Conservation (phyloP, 129 eudicot species). For the Flaveria sonorensis region DNA sequence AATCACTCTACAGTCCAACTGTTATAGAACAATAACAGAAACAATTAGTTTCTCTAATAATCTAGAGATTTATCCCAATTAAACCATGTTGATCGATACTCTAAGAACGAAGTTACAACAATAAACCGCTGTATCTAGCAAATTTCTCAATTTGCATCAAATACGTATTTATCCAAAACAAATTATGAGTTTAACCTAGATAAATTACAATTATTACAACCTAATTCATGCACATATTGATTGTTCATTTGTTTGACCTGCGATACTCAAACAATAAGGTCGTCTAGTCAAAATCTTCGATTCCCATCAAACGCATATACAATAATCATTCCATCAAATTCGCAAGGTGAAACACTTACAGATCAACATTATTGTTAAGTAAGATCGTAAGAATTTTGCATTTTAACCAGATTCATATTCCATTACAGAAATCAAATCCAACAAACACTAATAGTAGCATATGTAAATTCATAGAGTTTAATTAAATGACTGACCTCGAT, state of each 20-base stretch:
- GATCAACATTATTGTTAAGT: constrained; percentile 10
- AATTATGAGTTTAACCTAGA: not conserved
- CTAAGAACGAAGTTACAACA: not conserved
- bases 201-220: not conserved
- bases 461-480: constrained; percentile 6
- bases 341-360: not conserved
- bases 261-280: not conserved
- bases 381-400: not conserved
- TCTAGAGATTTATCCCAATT: constrained; percentile 16
- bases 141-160: constrained; percentile 6
- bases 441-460: constrained; percentile 3
- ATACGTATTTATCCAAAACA: not conserved
- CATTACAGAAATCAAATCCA: constrained; percentile 17
- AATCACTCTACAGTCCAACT: constrained; percentile 10
- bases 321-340: constrained; percentile 5
- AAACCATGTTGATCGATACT: constrained; percentile 7
- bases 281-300: constrained; percentile 3
- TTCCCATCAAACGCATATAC: not conserved
- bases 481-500: constrained; percentile 22
- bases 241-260: not conserved
- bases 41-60: not conserved
- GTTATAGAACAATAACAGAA: not conserved
- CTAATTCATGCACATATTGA: constrained; percentile 5
- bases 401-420: constrained; percentile 16
- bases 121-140: not conserved